phyloP scores from a whole-genome alignment of 129 eudicot species.

The Helichrysum umbraculigerum region DNA sequence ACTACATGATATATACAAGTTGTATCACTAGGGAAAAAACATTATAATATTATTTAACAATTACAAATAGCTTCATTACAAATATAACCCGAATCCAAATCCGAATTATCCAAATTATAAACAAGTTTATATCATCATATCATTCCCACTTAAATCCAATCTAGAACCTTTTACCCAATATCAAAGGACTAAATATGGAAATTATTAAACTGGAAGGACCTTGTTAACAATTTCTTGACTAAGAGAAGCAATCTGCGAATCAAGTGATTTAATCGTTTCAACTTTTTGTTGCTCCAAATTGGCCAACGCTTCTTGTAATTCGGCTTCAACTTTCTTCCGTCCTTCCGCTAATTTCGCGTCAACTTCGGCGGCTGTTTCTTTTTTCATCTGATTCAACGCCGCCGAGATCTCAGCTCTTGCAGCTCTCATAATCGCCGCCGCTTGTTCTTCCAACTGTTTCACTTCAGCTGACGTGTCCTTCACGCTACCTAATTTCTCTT shows the following conservation, averaged over 20 bases:
- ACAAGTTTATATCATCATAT: background rate
- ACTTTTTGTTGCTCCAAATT: conserved; percentile 80
- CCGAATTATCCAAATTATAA: conserved; percentile 9
- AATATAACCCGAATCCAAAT: background rate
- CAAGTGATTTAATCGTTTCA: conserved; percentile 68
- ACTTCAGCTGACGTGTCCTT: conserved; percentile 79
- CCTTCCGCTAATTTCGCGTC: conserved; percentile 79
- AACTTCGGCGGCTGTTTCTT: conserved; percentile 78
- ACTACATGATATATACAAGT: too few species aligned
- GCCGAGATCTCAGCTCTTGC: conserved; percentile 93
- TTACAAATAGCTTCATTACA: background rate
- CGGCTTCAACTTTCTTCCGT: conserved; percentile 75
- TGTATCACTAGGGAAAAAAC: too few species aligned
- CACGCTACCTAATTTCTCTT: conserved; percentile 62
- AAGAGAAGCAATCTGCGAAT: conserved; percentile 79
- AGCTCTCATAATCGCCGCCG: conserved; percentile 86
- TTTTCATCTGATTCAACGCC: conserved; percentile 84
- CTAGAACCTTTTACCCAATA: background rate
- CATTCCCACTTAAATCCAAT: background rate
- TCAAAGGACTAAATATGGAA: background rate
- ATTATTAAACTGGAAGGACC: conserved; percentile 64
- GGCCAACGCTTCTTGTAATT: conserved; percentile 71
- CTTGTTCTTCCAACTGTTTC: conserved; percentile 86
- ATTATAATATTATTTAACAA: background rate
- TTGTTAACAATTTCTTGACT: conserved; percentile 95